Percentiles rank a stretch among this genome's conserved stretches.
phyloP scores from a whole-genome alignment of 2,329 filamentous ascomycete genomes.

The Monilinia fructigena region DNA sequence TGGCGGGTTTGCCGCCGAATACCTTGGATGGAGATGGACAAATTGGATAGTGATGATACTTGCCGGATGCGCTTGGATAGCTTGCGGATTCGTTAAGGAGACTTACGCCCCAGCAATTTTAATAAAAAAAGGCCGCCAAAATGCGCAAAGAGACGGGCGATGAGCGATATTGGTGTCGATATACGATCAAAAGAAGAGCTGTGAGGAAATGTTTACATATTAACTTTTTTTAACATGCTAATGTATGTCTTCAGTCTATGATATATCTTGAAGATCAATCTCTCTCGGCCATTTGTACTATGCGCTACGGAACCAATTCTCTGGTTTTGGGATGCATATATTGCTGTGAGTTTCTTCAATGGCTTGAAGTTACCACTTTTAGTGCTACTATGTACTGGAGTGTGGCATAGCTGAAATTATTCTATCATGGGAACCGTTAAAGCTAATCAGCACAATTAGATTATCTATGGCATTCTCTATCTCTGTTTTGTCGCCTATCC shows the following conservation, averaged over 20 bases:
- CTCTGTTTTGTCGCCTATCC: conserved; percentile 90
- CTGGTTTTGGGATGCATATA: conserved; percentile 68
- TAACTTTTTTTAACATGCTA: neutral
- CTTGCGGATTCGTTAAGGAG: conserved; percentile 64
- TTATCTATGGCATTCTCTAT: conserved; percentile 84
- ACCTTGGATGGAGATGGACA: conserved; percentile 84
- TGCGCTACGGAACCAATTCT: conserved; percentile 78
- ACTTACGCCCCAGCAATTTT: conserved; percentile 74
- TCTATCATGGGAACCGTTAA: neutral
- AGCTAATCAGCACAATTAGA: conserved; percentile 30
- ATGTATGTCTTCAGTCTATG: conserved; percentile 51
- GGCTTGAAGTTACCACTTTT: neutral
- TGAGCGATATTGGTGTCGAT: conserved; percentile 73
- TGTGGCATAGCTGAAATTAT: neutral
- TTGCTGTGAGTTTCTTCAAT: conserved; percentile 47
- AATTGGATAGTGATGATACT: conserved; percentile 79
- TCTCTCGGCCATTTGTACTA: conserved; percentile 76
- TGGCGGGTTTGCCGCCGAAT: conserved; percentile 75
- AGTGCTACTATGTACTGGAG: neutral
- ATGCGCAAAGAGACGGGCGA: conserved; percentile 68
- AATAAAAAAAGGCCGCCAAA: conserved; percentile 61
- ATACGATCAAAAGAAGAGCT: conserved; percentile 47
- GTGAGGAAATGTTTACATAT: conserved; percentile 6
- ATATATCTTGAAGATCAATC: conserved; percentile 69
- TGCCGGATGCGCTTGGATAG: conserved; percentile 57